Evolutionary conservation across 2,329 filamentous ascomycete genomes (phyloP), one percentile per base, ranked within the genome.

Genomic region (Colletotrichum cordylinicola): DNA sequence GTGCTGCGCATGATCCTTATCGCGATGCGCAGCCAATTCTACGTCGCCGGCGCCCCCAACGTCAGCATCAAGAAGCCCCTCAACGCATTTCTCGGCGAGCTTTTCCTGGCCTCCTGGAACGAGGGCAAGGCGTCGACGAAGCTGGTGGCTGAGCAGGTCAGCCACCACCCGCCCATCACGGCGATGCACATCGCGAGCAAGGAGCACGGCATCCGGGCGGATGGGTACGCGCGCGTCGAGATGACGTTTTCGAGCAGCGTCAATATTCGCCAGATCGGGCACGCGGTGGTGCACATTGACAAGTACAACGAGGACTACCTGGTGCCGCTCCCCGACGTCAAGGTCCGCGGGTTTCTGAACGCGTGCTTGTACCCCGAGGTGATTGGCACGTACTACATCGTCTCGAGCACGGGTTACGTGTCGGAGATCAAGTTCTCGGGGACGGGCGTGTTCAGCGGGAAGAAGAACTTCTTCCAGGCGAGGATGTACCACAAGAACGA

Each of bases 151-250:
- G 88, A 90, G 80, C 88, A 90, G 79, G 88, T 90, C 76, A 87
- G 85, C 78, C 88, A 90, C 75, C 88, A 90, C 79, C 88, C 88
- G 29, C 88, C 88, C 21, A 88, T 90, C 58, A 90, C 88, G 4
- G 88, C 88, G 3, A 89, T 90, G 81, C 87, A 88, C 80, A 86
- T 90, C 35, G 79, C 81, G 29, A 86, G 88, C 78, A 78, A 81
- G 18, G 82, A 84, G 15, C 82, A 87, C 70, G 85, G 86, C 12
- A 86, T 90, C 18, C 84, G 87, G 21, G 85, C 88, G 4, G 85
- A 89, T 76, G 88, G 88, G 4, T 90, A 89, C 65, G 88, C 88
- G 13, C 84, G 87, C 9, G 88, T 90, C 12, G 88, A 90, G 79
- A 89, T 89, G 81, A 88, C 85, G 1, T 90, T 90, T 76, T 85